Conservation (phyloP, 495 filamentous ascomycete genomes). For the Delitschia confertaspora region DNA sequence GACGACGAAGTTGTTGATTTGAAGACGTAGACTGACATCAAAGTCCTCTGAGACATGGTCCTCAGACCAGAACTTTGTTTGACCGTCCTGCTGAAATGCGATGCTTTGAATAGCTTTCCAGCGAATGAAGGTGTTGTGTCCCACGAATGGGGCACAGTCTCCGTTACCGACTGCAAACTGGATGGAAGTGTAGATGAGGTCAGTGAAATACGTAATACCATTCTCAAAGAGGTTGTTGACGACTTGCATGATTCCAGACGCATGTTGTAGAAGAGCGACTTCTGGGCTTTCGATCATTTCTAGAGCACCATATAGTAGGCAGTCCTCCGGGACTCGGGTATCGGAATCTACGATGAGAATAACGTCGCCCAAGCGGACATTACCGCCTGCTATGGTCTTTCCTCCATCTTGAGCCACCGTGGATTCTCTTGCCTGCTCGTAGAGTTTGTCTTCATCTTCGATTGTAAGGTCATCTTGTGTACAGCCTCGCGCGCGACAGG, state of each 20-base stretch:
- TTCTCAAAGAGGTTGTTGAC: constrained; percentile 36
- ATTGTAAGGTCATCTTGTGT: constrained; percentile 59
- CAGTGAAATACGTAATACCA: constrained; percentile 67
- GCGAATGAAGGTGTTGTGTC: constrained; percentile 30
- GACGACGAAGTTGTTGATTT: constrained; percentile 60
- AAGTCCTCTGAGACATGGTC: constrained; percentile 73
- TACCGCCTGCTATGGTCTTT: constrained; percentile 65
- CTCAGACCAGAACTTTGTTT: constrained; percentile 73
- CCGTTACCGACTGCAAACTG: constrained; percentile 68
- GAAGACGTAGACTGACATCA: constrained; percentile 68
- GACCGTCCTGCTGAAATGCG: constrained; percentile 56
- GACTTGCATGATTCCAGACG: constrained; percentile 37
- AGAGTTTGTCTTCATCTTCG: constrained; percentile 49
- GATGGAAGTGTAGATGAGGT: constrained; percentile 68
- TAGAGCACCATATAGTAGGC: constrained; percentile 34
- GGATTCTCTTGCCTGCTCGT: constrained; percentile 20
- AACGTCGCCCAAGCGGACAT: constrained; percentile 45
- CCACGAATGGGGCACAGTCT: constrained; percentile 56
- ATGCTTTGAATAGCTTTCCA: constrained; percentile 29
- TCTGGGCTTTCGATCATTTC: constrained; percentile 38
- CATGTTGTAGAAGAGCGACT: constrained; percentile 37
- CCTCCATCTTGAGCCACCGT: constrained; percentile 44
- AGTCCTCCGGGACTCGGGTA: constrained; percentile 33
- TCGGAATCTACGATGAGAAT: constrained; percentile 31
- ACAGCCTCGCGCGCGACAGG: constrained; percentile 53